Base-by-base conservation (phyloP, 805 yeast species). In the Kodamaea jinghongensis region DNA sequence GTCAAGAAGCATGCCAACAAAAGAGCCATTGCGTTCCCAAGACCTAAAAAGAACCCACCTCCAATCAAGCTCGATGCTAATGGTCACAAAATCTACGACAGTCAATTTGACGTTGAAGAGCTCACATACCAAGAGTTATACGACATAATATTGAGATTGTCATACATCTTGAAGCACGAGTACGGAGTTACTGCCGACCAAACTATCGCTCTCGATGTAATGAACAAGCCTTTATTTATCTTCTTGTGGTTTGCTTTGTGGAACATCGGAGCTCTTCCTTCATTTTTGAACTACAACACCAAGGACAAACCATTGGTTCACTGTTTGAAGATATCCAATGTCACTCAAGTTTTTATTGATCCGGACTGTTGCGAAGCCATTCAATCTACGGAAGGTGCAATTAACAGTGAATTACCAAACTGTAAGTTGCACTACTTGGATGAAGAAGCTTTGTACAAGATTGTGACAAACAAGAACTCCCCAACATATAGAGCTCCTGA, bases 261-360 rank as follows among this genome's bases (percentile, higher is more conserved):
- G 96, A 86, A 87, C 52, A 71, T 90, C 39, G 97, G 97, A 31
- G 96, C 96, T 1, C 61, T 73, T 6, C 96, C 96, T 0, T 89
- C 96, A 0, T 84, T 91, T 51, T 65, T 91, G 52, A 90, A 90
- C 64, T 86, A 81, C 65, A 90, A 89, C 59, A 71, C 83, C 35
- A 70, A 73, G 38, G 89, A 87, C 17, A 71, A 73, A 37, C 84
- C 96, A 1, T 71, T 90, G 48, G 77, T 79, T 10, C 97, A 91
- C 63, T 86, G 96, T 47, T 66, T 91, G 51, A 77, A 76, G 47
- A 76, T 83, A 17, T 82, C 89, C n/a, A 63, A 75, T 9, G 74
- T 85, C 0, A 51, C 68, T 6, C 78, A 81, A 49, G 76, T 88
- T 2, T 78, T 90, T 41, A 77, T 85, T 34, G 97, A 89, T 51